These are phyloP conservation scores for Limnanthes douglasii DNA, from an alignment of 345 rosid genomes.

Conservation along the genomic window DNA sequence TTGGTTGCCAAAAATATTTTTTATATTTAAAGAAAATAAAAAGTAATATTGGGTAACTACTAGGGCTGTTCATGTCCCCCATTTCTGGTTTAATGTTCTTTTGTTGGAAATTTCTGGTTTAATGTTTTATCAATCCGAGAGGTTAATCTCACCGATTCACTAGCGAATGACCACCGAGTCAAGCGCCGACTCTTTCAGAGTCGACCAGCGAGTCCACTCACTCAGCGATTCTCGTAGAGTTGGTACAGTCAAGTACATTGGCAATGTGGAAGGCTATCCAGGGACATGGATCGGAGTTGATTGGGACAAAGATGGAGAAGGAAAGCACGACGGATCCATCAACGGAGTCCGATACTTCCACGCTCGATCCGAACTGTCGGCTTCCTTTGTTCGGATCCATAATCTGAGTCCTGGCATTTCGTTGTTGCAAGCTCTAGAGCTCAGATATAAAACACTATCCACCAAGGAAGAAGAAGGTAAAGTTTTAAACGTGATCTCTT, in stretches of 20 bases:
- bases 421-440: constrained; percentile 49
- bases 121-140: no score
- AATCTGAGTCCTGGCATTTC: constrained; percentile 56
- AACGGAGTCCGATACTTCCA: constrained; percentile 62
- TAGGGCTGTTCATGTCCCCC: no score
- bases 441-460: constrained; percentile 43
- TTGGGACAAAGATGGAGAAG: constrained; percentile 62
- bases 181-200: constrained; percentile 14
- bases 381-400: constrained; percentile 52
- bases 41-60: no score
- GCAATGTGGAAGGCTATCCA: constrained; percentile 44
- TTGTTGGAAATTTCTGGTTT: no score
- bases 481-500: neutral
- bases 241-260: constrained; percentile 61
- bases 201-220: constrained; percentile 66
- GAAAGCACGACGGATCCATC: constrained; percentile 70
- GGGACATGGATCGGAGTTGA: constrained; percentile 80
- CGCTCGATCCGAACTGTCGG: constrained; percentile 42
- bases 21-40: no score
- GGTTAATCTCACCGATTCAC: no score
- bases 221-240: constrained; percentile 44
- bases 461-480: constrained; percentile 73
- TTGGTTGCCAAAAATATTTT: no score
- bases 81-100: no score
- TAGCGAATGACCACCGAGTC: constrained; percentile 10